Base-by-base conservation (phyloP, 441 rosid species). In the Melastoma candidum region DNA sequence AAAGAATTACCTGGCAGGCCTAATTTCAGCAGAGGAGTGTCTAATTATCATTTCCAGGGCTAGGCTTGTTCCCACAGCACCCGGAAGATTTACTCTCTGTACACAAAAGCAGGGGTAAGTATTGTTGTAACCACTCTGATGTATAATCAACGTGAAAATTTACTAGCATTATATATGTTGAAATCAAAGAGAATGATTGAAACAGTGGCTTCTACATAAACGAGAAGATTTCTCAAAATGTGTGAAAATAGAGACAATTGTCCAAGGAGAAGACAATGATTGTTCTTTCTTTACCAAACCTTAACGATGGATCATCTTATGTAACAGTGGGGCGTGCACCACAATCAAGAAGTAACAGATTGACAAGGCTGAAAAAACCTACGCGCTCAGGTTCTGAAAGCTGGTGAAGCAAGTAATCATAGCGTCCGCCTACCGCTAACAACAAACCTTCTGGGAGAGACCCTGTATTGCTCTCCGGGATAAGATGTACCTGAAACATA, bases 381-480 rank as follows among this genome's bases (percentile, higher is more conserved):
- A 85, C 92, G 60, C 69, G 63, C 70, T 82, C 89, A 58, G 49
- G 81, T 68, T 74, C 84, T 78, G 90, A 85, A 77, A 77, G 77
- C 66, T 79, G 94, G 57, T 71, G 87, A 67, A 87, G 82, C 76
- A 92, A 75, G 74, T 75, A 70, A 60, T 92, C 92, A 72, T 92
- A 92, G 65, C 98, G 88, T 58, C 98, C 98, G 55, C 98, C 98
- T 65, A 79, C 66, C 65, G 97, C 98, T 64, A 92, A 90, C 73
- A 88, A 71, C 59, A 76, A 74, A 7, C 83, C 94, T 72, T 85
- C 97, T 58, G 67, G 52, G 69, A 76, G 75, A 54, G 95, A 69
- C 65, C 87, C 89, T 48, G 80, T 69, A 72, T 66, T 77, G 71
- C 76, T 85, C 60, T 80, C 89, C 81, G 73, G 82, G 59, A 69